Conservation (phyloP, 768 basidiomycete species). For the Hericium erinaceus region DNA sequence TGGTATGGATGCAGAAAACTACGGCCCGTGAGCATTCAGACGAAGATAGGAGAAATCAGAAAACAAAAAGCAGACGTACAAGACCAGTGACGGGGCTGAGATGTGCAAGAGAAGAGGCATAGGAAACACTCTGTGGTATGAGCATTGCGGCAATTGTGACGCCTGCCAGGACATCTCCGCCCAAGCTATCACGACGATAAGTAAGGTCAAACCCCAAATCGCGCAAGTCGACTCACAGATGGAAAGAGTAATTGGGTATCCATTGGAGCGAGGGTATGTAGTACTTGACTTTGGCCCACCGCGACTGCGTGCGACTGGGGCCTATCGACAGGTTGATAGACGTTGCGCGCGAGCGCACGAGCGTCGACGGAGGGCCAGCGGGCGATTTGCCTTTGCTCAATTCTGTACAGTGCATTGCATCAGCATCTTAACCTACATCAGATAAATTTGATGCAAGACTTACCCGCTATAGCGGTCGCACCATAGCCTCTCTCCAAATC, state of each 20-base stretch:
- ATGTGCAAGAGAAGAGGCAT: conserved; percentile 81
- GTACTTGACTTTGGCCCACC: conserved; percentile 49
- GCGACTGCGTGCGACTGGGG: neutral
- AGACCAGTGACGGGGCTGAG: conserved; percentile 80
- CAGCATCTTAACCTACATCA: too few species aligned
- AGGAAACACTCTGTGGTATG: conserved; percentile 84
- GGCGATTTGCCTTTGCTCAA: too few species aligned
- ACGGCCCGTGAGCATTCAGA: neutral
- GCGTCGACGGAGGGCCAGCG: too few species aligned
- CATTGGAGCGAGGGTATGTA: conserved; percentile 72
- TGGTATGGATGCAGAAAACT: conserved; percentile 84
- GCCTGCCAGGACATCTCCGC: conserved; percentile 76
- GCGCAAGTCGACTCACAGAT: conserved; percentile 39
- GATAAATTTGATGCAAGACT: too few species aligned
- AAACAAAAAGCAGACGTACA: conserved; percentile 32
- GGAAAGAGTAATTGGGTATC: conserved; percentile 69
- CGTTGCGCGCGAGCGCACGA: neutral
- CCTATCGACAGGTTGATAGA: neutral
- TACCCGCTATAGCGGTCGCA: too few species aligned
- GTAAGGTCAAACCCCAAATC: conserved; percentile 22
- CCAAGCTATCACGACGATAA: conserved; percentile 32
- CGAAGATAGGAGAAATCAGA: neutral
- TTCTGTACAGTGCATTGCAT: too few species aligned
- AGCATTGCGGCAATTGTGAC: conserved; percentile 79
- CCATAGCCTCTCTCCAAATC: too few species aligned